Percentiles rank a stretch among this genome's conserved stretches.
These are phyloP conservation scores for Avena sativa DNA, from an alignment of 176 grass and related monocot species.

Conservation along the genomic window DNA sequence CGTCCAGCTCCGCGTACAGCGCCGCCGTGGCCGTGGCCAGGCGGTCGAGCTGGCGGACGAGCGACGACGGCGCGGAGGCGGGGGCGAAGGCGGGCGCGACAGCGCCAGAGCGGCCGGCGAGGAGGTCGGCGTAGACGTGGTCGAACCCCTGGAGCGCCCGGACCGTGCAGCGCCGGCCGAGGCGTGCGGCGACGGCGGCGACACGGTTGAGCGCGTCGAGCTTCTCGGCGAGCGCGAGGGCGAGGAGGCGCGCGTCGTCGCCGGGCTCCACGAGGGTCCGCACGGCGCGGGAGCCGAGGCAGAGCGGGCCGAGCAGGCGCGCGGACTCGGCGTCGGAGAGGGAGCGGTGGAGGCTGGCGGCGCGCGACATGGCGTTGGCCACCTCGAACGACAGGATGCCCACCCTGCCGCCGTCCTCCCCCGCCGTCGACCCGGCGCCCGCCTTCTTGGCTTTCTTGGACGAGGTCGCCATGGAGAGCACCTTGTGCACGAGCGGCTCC, in stretches of 20 bases:
- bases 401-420: constrained; percentile 40
- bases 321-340: constrained; percentile 70
- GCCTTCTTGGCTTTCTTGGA: constrained; percentile 59
- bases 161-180: constrained; percentile 71
- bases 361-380: constrained; percentile 83
- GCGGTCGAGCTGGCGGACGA: constrained; percentile 87
- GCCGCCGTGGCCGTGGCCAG: constrained; percentile 67
- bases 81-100: constrained; percentile 43
- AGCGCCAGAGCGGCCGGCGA: constrained; percentile 64
- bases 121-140: constrained; percentile 95
- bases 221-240: constrained; percentile 89
- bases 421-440: background rate
- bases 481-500: constrained; percentile 73
- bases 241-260: constrained; percentile 74
- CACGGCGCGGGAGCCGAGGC: constrained; percentile 66
- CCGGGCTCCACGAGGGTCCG: constrained; percentile 64
- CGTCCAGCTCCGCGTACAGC: constrained; percentile 79
- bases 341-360: constrained; percentile 72
- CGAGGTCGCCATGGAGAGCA: constrained; percentile 66
- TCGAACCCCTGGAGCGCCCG: constrained; percentile 77
- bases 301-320: constrained; percentile 51
- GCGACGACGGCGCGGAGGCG: constrained; percentile 38
- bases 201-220: constrained; percentile 88
- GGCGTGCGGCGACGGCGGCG: constrained; percentile 76
- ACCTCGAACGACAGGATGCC: constrained; percentile 90